Evolutionary conservation across 352 stramenopile species (phyloP), one percentile per base, ranked within the genome.

Genomic region (Globisporangium parvum): DNA sequence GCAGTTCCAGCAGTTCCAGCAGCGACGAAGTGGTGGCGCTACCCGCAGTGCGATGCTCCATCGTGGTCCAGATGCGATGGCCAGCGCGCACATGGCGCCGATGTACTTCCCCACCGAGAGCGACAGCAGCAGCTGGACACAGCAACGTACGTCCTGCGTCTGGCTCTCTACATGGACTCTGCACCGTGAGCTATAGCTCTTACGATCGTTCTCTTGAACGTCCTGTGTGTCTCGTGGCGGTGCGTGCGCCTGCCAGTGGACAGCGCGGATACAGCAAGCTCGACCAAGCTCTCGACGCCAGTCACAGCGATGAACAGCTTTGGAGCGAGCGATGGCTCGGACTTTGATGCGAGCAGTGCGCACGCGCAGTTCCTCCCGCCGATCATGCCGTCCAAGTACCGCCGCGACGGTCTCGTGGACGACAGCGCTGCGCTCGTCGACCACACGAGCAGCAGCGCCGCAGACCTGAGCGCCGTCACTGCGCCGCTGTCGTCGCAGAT

Each of bases 301-400:
- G 15, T 4, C 18, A 20, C 40, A 5, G 10, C 41, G 14, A 44
- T 44, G 39, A 44, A n/a, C 39, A 44, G 39, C 39, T 44, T 37
- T 37, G 31, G 31, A 10, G 6, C 31, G 31, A 45, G 39, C 39
- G 18, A 45, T 20, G 5, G 11, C 11, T 45, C 39, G 14, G 39
- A 44, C 39, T 44, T 44, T 44, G 39, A 44, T 15, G 18, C 14
- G 5, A 9, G 14, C 3, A 5, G 6, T 8, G 39, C 39, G 5
- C 20, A 18, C 5, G 46, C 41, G 41, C 53, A 62, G 42, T 70
- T 74, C 51, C 62, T 57, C 51, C 58, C 65, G 28, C 52, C 51
- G 54, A 55, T 66, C 45, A n/a, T 26, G 40, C 28, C 31, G 31
- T 37, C 31, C 18, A 21, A 53, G 51, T 33, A 60, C 41, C 41